Evolutionary conservation across 495 filamentous ascomycete species (phyloP), one percentile per base, ranked within the genome.

Genomic region (Apiosordaria backusii): DNA sequence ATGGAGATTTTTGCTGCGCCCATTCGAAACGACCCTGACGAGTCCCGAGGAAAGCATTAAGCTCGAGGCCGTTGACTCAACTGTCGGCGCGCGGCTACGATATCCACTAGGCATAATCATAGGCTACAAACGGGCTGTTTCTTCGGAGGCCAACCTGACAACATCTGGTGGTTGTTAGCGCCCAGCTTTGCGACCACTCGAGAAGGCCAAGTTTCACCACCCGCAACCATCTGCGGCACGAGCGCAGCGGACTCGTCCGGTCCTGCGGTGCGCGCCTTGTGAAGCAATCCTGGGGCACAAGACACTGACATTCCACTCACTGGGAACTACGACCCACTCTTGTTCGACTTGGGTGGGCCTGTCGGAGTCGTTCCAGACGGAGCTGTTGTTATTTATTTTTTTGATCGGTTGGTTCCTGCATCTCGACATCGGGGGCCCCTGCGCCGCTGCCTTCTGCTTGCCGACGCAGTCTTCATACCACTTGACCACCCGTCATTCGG

Each of bases 401-500:
- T 2, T 1, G 16, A 45, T 45, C 26, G 25, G 59, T 21, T 59
- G 59, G 24, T 45, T 25, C 24, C 59, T 21, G 26, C 59, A 45
- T 40, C 26, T 22, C 24, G 13, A 21, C n/a, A 25, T 40, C 59
- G n/a, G 27, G 24, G 27, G 57, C 57, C 26, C 57, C 22, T 26
- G 57, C 26, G 57, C 22, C 57, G 19, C 35, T 45, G 13, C 23
- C 57, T 27, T 19, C 16, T 45, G 16, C 61, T 57, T 63, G 15
- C 22, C 45, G 23, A 26, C 21, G 19, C 50, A n/a, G n/a, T n/a
- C 25, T 54, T 16, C 62, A 40, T 61, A 25, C 53, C 29, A 23
- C 50, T 61, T 61, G 59, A 57, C 35, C 63, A 45, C 63, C 57
- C 63, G 45, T 55, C n/a, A 55, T 62, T 61, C 60, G 22, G 50